Evolutionary conservation across 805 yeast genomes (phyloP).

Genomic region (Ogataea dorogensis): DNA sequence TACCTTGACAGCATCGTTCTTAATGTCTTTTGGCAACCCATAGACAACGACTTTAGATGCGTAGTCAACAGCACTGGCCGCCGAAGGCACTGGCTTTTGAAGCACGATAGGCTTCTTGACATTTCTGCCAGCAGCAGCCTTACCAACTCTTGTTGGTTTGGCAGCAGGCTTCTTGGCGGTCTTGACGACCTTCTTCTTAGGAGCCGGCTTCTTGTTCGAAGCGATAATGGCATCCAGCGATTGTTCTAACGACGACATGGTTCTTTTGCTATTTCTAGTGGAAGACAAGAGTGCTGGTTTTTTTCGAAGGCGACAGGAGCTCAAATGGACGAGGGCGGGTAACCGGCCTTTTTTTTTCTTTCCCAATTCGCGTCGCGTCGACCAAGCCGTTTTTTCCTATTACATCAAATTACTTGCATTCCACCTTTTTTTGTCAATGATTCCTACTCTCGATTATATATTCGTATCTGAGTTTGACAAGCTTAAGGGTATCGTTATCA

Average conservation of each 20-base stretch:
- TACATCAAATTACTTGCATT: slow-evolving; percentile 7
- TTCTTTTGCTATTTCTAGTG: slow-evolving; percentile 8
- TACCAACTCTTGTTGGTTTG: slow-evolving; percentile 34
- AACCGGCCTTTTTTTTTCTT: too few species aligned
- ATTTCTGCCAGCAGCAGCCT: slow-evolving; percentile 20
- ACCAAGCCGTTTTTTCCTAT: slow-evolving; percentile 4
- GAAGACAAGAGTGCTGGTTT: slow-evolving; percentile 5
- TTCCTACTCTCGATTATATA: slow-evolving; percentile 25
- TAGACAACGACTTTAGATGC: slow-evolving; percentile 79
- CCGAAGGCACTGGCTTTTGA: slow-evolving; percentile 20
- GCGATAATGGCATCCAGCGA: slow-evolving; percentile 94
- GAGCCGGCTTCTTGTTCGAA: slow-evolving; percentile 37
- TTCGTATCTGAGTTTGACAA: slow-evolving; percentile 79
- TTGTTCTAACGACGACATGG: slow-evolving; percentile 84
- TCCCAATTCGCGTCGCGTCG: slow-evolving; percentile 13
- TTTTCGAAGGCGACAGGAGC: slow-evolving; percentile 14
- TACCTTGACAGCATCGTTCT: slow-evolving; percentile 68
- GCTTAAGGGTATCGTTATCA: slow-evolving; percentile 66
- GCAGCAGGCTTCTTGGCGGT: slow-evolving; percentile 29
- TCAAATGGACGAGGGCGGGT: slow-evolving; percentile 5
- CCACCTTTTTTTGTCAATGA: slow-evolving; percentile 2
- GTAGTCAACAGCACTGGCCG: slow-evolving; percentile 35
- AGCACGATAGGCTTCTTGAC: slow-evolving; percentile 18
- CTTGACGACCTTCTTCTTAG: slow-evolving; percentile 33
- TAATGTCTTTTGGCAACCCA: slow-evolving; percentile 71